These are phyloP conservation scores for Coemansia aciculifera DNA, from an alignment of 192 early-diverging fungal species.

Conservation along the genomic window DNA sequence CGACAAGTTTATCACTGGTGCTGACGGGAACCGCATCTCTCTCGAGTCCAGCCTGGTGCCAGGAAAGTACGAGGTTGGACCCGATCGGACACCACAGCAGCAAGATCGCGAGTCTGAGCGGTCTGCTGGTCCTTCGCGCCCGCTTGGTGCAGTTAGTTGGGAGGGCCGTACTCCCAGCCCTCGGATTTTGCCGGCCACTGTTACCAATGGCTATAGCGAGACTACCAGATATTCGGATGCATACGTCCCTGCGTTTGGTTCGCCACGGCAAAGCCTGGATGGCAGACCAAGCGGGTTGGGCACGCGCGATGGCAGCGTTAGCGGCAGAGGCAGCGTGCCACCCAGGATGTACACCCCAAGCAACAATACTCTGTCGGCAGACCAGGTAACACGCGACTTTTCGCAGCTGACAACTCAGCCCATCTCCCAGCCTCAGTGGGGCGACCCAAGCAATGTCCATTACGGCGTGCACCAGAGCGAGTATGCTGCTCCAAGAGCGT, in stretches of 20 bases:
- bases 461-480: conserved; percentile 1
- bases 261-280: conserved; percentile 36
- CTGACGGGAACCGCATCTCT: conserved; percentile 41
- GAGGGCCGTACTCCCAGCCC: conserved; percentile 25
- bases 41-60: conserved; percentile 23
- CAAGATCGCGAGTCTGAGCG: conserved; percentile 3
- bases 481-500: conserved; percentile 19
- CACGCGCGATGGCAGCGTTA: neutral
- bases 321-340: conserved; percentile 13
- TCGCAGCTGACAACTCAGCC: conserved; percentile 2
- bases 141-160: conserved; percentile 16
- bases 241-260: conserved; percentile 15
- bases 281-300: conserved; percentile 17
- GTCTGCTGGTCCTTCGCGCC: conserved; percentile 12
- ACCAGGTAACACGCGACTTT: conserved; percentile 1
- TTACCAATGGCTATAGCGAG: conserved; percentile 9
- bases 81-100: conserved; percentile 21
- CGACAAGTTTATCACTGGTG: conserved; percentile 65
- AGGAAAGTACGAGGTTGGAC: conserved; percentile 38
- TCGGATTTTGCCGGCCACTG: neutral
- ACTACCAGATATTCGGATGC: conserved; percentile 2
- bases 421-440: conserved; percentile 35
- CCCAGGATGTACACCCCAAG: conserved; percentile 45
- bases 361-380: conserved; percentile 13
- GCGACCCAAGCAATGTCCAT: conserved; percentile 15